Evolutionary conservation across 306 rosid genomes (phyloP), one percentile per base, ranked within the genome.

Genomic region (Amphicarpaea edgeworthii): DNA sequence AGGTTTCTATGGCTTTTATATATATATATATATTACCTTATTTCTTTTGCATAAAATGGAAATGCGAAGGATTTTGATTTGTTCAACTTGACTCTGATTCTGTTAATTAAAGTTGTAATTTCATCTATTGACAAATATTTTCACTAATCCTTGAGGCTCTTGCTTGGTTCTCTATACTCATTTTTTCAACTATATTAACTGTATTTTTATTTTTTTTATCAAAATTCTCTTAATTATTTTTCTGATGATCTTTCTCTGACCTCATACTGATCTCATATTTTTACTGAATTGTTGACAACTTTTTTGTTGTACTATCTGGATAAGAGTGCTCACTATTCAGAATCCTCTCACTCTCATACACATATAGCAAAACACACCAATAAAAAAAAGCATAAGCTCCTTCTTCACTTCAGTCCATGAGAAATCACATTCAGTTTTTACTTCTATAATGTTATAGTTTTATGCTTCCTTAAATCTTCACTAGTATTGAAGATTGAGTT

Each of bases 331-430:
- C 59, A 11, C 32, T 50, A 42, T 57, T 43, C 41, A 17, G 70
- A 70, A 79, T 76, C 79, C 76, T 70, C 79, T 54, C n/a, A n/a
- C n/a, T n/a, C n/a, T n/a, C 72, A 17, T 20, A 70, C 5, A 6
- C 55, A 64, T 1, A 24, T 5, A 64, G 21, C 16, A 12, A 16
- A 7, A 68, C 40, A 58, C 1, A 38, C 2, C 1, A 12, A n/a
- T n/a, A 40, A 7, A 4, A 21, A 5, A 42, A 40, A 49, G 46
- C 43, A 68, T 26, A 83, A 57, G 74, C 23, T 20, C 50, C 49
- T 76, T n/a, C n/a, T n/a, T n/a, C n/a, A n/a, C n/a, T n/a, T 55
- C 12, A 20, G 54, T 57, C 59, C 42, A 26, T 57, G 62, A 19
- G 12, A 34, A 68, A 60, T 12, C 51, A 77, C 32, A 66, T 51